A percentile compares a stretch with the other conserved stretches of the same genome.
Conservation (phyloP, 78 protist genomes). For the Dictyostelium firmibasis region DNA sequence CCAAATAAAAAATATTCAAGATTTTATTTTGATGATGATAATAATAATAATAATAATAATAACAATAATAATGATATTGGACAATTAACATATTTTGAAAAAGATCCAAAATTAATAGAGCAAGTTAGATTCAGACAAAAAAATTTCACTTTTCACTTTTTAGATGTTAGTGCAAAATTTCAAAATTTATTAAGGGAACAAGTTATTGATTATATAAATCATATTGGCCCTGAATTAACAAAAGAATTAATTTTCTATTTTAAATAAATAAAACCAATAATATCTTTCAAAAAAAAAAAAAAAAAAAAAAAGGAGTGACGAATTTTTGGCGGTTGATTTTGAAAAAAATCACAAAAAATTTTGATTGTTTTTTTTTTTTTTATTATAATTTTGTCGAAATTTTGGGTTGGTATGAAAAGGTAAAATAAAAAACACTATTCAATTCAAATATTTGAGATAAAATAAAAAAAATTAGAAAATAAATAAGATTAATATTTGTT, state of each 20-base stretch:
- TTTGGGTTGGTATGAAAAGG: too few species aligned
- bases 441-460: too few species aligned
- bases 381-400: too few species aligned
- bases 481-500: too few species aligned
- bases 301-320: too few species aligned
- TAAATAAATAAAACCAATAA: background rate
- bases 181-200: background rate
- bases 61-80: too few species aligned
- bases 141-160: background rate
- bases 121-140: background rate
- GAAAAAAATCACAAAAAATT: too few species aligned
- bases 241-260: background rate
- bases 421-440: too few species aligned
- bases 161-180: background rate
- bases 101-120: background rate
- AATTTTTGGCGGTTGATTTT: too few species aligned
- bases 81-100: background rate
- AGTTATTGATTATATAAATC: background rate
- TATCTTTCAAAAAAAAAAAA: background rate
- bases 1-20: slow-evolving; percentile 10
- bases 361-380: too few species aligned
- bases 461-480: too few species aligned
- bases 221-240: background rate
- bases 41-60: background rate
- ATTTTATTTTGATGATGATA: background rate